Base-by-base conservation (phyloP, 257 asterid genomes). In the Penstemon newberryi region DNA sequence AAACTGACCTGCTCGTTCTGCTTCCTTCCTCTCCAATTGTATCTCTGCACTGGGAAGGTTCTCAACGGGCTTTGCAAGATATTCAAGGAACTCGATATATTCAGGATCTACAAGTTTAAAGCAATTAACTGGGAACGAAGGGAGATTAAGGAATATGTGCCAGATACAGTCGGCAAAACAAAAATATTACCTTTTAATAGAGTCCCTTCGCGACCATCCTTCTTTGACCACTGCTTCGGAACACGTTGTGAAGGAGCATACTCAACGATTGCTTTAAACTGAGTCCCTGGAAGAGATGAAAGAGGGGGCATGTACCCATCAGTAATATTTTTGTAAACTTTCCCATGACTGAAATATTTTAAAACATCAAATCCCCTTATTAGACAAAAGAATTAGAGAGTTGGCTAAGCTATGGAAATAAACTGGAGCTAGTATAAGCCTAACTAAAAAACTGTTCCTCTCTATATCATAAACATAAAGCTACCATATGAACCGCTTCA, bases 1-100 rank as follows among this genome's bases (percentile, higher is more conserved):
- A 69, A 71, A 76, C 91, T 71, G 45, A 94, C 99, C 98, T 66
- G 95, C 93, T 68, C 96, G 92, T 73, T 89, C 97, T 70, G 99
- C 99, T 87, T 94, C 99, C 85, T 78, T 91, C 65, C 98, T 86
- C 79, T 94, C 99, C 89, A 94, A 80, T 63, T 94, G 99, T 77
- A 91, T 87, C 86, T 94, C 99, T 74, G 99, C 99, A 81, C 99
- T 94, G 6, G 99, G 99, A 70, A 94, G 99, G 85, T 87, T 84
- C 90, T 91, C 96, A 50, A 89, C 79, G 7, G 99, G 99, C 85
- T 89, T 94, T 49, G 96, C 83, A 67, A 94, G 76, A 81, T 79
- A 76, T 84, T 91, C 98, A 83, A 94, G 96, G 87, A 94, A 94
- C 96, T 94, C 98, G 90, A 89, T 62, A 85, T 91, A 94, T 81